phyloP scores from a whole-genome alignment of 805 yeast genomes.

The Metschnikowia proteae region DNA sequence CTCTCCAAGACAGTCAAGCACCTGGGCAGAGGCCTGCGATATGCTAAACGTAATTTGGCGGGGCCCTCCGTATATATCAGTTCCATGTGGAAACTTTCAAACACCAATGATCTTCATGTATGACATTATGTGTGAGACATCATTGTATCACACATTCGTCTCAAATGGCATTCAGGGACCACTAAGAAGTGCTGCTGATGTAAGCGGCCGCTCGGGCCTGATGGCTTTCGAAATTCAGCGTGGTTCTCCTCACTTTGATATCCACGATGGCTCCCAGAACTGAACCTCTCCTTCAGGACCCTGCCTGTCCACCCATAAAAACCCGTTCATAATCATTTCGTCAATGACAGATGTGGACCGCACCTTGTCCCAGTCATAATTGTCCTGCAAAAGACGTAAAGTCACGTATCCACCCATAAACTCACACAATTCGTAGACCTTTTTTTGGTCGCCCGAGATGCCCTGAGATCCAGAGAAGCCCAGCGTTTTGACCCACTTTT shows the following conservation, averaged over 20 bases:
- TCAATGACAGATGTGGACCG: constrained; percentile 63
- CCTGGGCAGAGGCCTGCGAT: no score
- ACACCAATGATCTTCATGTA: no score
- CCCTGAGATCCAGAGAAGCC: constrained; percentile 25
- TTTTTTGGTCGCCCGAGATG: constrained; percentile 57
- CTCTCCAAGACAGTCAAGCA: no score
- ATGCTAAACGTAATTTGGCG: no score
- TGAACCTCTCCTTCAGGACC: constrained; percentile 33
- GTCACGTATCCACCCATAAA: constrained; percentile 72
- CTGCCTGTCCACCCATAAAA: constrained; percentile 75
- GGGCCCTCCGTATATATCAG: no score
- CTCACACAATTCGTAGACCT: constrained; percentile 71
- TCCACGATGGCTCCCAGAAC: constrained; percentile 80
- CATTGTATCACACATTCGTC: no score
- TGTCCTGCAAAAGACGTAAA: constrained; percentile 60
- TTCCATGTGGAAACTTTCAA: no score
- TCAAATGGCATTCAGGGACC: no score
- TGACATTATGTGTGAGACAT: no score
- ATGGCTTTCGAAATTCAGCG: no score
- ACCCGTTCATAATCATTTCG: constrained; percentile 77
- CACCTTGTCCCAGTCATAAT: constrained; percentile 66
- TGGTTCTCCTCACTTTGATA: constrained; percentile 22
- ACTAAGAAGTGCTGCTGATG: no score
- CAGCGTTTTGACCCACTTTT: constrained; percentile 45
- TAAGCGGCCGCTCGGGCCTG: no score